Evolutionary conservation across 768 basidiomycete genomes (phyloP).

Genomic region (Podaxis sp.): DNA sequence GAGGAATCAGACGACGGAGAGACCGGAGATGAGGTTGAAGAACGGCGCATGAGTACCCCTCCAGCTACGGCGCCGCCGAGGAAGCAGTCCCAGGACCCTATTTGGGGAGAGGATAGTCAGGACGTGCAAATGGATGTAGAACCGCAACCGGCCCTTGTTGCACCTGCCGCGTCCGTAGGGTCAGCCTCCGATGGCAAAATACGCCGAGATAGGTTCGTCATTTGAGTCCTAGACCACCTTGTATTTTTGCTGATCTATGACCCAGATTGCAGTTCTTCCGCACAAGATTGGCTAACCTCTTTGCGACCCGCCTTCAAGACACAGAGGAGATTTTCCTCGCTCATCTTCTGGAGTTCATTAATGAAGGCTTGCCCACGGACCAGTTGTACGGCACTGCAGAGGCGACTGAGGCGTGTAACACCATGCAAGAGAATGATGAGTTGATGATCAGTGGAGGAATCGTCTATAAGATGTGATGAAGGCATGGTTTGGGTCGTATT

Average conservation of each 20-base stretch:
- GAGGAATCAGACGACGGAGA: constrained; percentile 46
- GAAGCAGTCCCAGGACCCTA: constrained; percentile 44
- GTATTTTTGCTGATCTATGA: constrained; percentile 5
- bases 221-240: constrained; percentile 3
- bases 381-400: constrained; percentile 79
- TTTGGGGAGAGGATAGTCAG: constrained; percentile 66
- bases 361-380: constrained; percentile 65
- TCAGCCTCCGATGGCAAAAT: constrained; percentile 37
- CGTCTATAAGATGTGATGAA: constrained; percentile 70
- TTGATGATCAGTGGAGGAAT: constrained; percentile 87
- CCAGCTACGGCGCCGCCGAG: constrained; percentile 23
- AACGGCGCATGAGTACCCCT: constrained; percentile 49
- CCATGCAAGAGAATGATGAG: constrained; percentile 78
- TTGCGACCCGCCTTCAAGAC: constrained; percentile 63
- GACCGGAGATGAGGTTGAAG: constrained; percentile 30
- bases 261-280: constrained; percentile 78
- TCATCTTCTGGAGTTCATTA: constrained; percentile 69
- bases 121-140: constrained; percentile 59
- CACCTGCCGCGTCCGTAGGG: constrained; percentile 21
- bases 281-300: constrained; percentile 65
- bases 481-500: neutral
- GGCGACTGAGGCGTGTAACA: constrained; percentile 64
- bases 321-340: constrained; percentile 72
- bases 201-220: constrained; percentile 54
- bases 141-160: constrained; percentile 27